Evolutionary conservation across 2,329 filamentous ascomycete genomes (phyloP), one percentile per base, ranked within the genome.

Genomic region (Beauveria rudraprayagi): DNA sequence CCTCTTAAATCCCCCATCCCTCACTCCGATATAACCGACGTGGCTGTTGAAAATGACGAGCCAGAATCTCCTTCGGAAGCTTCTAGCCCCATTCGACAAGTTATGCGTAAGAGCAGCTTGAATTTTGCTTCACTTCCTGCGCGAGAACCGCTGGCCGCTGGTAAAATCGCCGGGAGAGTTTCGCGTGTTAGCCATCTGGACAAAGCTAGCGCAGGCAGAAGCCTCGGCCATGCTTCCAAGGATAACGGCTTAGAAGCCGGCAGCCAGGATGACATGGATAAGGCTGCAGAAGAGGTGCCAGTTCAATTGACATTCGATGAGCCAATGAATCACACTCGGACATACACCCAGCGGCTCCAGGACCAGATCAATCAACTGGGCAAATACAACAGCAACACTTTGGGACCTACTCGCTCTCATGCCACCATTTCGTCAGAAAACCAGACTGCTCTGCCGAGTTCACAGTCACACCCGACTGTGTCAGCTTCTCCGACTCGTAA

Each of bases 61-160:
- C 43, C 51, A 17, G 43, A 28, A 3, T 88, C 86, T 3, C 82
- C 83, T 17, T 90, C 88, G 2, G 87, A 90, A 53, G 81, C 78
- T 1, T 91, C 89, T 0, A 92, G 88, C 66, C 90, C 90, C 0
- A 85, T 89, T 54, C 83, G 90, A 66, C 88, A 89, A 2, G 79
- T 90, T 34, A 83, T 95, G 66, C 87, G 93, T 63, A 97, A 97
- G 79, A 96, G 92, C 75, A 97, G 93, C 71, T 81, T 99, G 63
- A 96, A 90, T 62, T 97, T 99, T 75, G 91, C 94, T 43, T 91
- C 94, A 19, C 80, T 99, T 14, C 94, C 94, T 34, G 92, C 93
- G 3, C 84, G 94, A 63, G 93, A 97, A 69, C 93, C 93, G 41
- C 78, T 97, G 57, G 85, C 86, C 37, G 84, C 84, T 17, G 95